phyloP scores from a whole-genome alignment of 495 filamentous ascomycete genomes.

The Trichoderma asperelloides region DNA sequence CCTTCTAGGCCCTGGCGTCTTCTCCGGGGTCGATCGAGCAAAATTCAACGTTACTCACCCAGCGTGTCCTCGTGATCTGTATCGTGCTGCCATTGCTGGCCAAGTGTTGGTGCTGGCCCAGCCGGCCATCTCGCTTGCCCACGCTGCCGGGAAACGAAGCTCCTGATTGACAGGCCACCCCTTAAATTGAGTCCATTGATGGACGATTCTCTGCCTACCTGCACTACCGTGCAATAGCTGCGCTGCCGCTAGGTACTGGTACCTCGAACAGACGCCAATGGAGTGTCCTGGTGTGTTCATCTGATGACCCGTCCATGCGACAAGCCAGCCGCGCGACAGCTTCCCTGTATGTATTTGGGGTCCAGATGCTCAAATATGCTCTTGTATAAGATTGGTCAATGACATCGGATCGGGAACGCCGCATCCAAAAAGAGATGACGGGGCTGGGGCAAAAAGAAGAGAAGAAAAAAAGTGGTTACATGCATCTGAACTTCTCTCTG shows the following conservation, averaged over 20 bases:
- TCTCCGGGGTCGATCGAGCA: neutral
- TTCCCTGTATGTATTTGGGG: neutral
- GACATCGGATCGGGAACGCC: neutral
- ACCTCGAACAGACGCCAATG: neutral
- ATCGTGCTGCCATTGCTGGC: neutral
- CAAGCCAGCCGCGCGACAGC: constrained; percentile 1
- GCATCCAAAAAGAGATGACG: neutral
- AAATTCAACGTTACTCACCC: neutral
- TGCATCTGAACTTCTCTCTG: neutral
- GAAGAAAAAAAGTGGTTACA: neutral
- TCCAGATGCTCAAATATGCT: neutral
- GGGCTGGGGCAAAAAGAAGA: neutral
- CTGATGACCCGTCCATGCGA: neutral
- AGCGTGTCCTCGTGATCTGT: neutral
- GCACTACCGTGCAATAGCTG: neutral
- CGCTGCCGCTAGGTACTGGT: neutral
- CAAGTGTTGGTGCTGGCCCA: neutral
- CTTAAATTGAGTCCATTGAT: neutral
- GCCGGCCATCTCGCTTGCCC: constrained; percentile 1
- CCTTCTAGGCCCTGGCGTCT: neutral
- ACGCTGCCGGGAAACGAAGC: constrained; percentile 1
- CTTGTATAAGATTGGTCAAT: neutral
- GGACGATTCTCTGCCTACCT: neutral
- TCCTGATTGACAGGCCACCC: constrained; percentile 8
- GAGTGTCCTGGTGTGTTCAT: neutral